These are phyloP conservation scores for Heliamphora exappendiculata DNA, from an alignment of 148 eudicot species.

Conservation along the genomic window DNA sequence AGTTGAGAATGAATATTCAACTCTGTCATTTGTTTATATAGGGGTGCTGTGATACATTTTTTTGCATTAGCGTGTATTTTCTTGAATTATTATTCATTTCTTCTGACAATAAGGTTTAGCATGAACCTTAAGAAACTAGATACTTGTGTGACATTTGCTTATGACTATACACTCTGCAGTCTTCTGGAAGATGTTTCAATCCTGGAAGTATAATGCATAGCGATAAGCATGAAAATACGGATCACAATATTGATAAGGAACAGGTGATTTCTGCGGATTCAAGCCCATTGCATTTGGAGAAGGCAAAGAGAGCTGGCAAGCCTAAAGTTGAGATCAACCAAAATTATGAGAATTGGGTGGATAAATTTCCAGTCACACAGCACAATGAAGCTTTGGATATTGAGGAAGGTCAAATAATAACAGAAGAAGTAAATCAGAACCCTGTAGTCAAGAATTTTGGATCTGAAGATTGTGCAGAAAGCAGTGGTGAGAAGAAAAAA, in stretches of 20 bases:
- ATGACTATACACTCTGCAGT: conserved; percentile 22
- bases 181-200: conserved; percentile 22
- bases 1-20: neutral
- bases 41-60: neutral
- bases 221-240: conserved; percentile 8
- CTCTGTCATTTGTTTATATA: neutral
- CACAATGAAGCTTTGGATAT: conserved; percentile 23
- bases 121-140: neutral
- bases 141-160: conserved; percentile 13
- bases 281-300: neutral
- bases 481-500: conserved; percentile 4
- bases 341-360: conserved; percentile 3
- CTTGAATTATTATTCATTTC: neutral
- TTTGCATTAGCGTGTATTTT: neutral
- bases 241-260: neutral
- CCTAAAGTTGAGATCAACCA: neutral
- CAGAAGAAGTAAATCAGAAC: conserved; percentile 21
- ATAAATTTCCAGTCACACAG: conserved; percentile 7
- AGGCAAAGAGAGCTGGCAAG: neutral
- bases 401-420: conserved; percentile 39
- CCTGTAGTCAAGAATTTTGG: neutral
- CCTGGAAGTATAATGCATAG: conserved; percentile 12
- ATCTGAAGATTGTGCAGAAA: conserved; percentile 5
- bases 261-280: neutral
- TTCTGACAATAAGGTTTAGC: neutral